phyloP scores from a whole-genome alignment of 2,329 filamentous ascomycete genomes.

The Leptodontidium sp. region DNA sequence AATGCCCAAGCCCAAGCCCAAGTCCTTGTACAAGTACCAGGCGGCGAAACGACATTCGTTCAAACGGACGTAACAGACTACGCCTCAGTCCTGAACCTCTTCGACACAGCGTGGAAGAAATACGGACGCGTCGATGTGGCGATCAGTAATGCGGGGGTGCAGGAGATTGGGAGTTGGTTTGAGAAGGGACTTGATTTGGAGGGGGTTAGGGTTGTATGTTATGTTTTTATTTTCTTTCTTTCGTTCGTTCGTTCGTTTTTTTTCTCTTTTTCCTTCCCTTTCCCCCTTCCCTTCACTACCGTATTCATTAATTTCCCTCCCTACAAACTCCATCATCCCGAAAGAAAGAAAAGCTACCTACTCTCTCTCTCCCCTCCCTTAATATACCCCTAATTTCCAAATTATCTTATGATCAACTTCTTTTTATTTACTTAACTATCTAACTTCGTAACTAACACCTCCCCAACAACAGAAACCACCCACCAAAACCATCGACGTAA shows the following conservation, averaged over 20 bases:
- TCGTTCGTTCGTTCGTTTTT: too few relatives aligned
- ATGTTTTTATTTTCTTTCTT: not conserved
- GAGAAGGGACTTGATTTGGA: constrained; percentile 20
- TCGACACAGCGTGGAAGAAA: constrained; percentile 54
- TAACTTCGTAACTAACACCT: too few relatives aligned
- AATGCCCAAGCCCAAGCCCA: too few relatives aligned
- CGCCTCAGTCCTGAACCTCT: constrained; percentile 57
- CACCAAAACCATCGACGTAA: constrained; percentile 43
- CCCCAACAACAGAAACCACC: constrained; percentile 53
- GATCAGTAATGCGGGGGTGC: constrained; percentile 60
- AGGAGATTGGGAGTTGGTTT: constrained; percentile 51
- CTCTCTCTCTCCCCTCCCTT: too few relatives aligned
- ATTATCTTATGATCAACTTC: too few relatives aligned
- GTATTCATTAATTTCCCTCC: too few relatives aligned
- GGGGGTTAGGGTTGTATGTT: constrained; percentile 45
- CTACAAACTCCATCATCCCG: too few relatives aligned
- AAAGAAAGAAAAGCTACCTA: too few relatives aligned
- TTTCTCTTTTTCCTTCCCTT: not conserved
- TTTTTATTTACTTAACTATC: too few relatives aligned
- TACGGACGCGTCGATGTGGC: constrained; percentile 34
- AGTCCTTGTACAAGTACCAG: not conserved
- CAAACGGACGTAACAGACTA: constrained; percentile 50
- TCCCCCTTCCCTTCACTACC: too few relatives aligned
- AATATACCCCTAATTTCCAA: too few relatives aligned
- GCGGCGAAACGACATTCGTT: constrained; percentile 47